Conservation (phyloP, 2,329 filamentous ascomycete genomes). For the Ophiocordyceps sinensis region DNA sequence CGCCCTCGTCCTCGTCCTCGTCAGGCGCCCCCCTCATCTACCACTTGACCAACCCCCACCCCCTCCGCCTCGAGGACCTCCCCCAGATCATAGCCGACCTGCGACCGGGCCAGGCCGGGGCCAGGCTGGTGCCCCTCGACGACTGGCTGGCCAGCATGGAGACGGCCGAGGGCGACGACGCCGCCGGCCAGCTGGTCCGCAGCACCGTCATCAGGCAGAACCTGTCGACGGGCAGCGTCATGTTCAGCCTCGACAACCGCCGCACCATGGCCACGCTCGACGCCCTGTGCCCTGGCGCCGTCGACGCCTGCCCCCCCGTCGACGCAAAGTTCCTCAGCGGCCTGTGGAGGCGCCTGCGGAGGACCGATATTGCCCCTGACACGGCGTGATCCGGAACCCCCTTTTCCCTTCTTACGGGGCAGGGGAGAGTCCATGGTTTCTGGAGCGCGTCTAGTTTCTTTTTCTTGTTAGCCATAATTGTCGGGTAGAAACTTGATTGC, state of each 20-base stretch:
- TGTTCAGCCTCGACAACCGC: slow-evolving; percentile 10
- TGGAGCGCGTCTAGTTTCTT: neutral
- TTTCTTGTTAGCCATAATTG: neutral
- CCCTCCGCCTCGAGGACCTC: slow-evolving; percentile 8
- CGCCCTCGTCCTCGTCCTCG: neutral
- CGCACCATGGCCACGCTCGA: slow-evolving; percentile 4
- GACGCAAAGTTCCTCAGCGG: slow-evolving; percentile 6
- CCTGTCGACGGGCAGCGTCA: slow-evolving; percentile 9
- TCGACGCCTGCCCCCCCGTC: slow-evolving; percentile 7
- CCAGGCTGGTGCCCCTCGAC: slow-evolving; percentile 6
- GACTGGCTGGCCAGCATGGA: slow-evolving; percentile 6
- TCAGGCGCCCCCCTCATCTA: slow-evolving; percentile 6
- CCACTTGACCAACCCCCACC: slow-evolving; percentile 10
- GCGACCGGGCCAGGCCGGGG: slow-evolving; percentile 3
- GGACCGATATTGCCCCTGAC: neutral
- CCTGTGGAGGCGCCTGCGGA: slow-evolving; percentile 7
- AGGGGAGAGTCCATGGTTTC: neutral
- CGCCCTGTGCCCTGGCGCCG: slow-evolving; percentile 6
- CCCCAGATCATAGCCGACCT: slow-evolving; percentile 8
- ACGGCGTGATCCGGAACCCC: neutral
- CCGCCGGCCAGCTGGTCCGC: slow-evolving; percentile 5
- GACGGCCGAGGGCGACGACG: slow-evolving; percentile 4
- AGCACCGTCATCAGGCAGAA: slow-evolving; percentile 9
- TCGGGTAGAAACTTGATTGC: too few relatives aligned
- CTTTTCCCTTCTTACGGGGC: too few relatives aligned